A percentile compares a stretch with the other conserved stretches of the same genome.
phyloP scores from a whole-genome alignment of 176 grass and related monocot species.

The Carex littledalei region DNA sequence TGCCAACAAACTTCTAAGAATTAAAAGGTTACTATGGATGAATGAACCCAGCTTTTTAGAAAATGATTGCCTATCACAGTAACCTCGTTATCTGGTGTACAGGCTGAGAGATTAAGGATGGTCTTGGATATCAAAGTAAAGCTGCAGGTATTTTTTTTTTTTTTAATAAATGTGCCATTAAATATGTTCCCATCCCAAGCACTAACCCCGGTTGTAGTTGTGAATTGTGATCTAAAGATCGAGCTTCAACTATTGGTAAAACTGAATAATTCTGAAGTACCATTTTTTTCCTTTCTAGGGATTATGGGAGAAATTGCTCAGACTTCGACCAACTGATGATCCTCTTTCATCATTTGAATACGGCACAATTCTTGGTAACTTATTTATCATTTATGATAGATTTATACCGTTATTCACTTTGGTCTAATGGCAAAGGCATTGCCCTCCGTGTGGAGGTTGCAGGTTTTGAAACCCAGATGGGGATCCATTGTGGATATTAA shows the following conservation, averaged over 20 bases:
- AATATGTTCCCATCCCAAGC: neutral
- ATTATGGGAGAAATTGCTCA: slow-evolving; percentile 92
- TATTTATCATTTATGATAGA: slow-evolving; percentile 24
- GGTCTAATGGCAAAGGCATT: neutral
- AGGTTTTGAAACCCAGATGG: too few species aligned
- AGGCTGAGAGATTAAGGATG: slow-evolving; percentile 97
- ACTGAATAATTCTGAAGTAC: slow-evolving; percentile 19
- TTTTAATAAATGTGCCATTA: neutral
- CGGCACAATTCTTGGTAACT: slow-evolving; percentile 98
- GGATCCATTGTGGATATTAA: too few species aligned
- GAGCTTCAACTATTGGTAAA: neutral
- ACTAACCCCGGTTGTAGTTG: neutral
- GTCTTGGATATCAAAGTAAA: slow-evolving; percentile 99
- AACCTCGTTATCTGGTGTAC: slow-evolving; percentile 24
- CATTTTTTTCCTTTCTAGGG: slow-evolving; percentile 51
- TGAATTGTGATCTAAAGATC: neutral
- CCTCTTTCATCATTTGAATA: slow-evolving; percentile 99
- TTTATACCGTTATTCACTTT: slow-evolving; percentile 14
- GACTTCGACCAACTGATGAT: slow-evolving; percentile 96
- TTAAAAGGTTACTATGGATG: neutral
- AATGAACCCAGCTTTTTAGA: neutral
- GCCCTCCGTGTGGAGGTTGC: too few species aligned
- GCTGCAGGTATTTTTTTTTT: slow-evolving; percentile 57
- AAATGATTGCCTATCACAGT: slow-evolving; percentile 13
- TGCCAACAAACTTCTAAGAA: neutral